phyloP scores from a whole-genome alignment of 306 rosid genomes.

The Glycyrrhiza uralensis region DNA sequence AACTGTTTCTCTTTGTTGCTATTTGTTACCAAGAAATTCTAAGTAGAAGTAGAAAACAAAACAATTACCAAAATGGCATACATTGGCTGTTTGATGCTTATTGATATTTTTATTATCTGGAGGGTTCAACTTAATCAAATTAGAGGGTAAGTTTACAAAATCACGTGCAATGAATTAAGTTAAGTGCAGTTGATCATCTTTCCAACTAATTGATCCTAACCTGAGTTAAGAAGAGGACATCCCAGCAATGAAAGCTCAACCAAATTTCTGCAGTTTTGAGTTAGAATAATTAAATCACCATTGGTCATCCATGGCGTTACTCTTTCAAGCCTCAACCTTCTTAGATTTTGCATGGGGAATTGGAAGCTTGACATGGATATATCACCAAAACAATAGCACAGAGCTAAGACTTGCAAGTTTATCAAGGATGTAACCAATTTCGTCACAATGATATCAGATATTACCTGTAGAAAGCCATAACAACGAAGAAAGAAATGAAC shows the following conservation, averaged over 20 bases:
- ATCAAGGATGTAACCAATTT: conserved; percentile 41
- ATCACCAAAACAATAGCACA: conserved; percentile 81
- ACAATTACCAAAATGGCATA: conserved; percentile 12
- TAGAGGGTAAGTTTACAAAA: conserved; percentile 18
- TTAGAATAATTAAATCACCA: conserved; percentile 55
- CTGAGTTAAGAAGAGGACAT: conserved; percentile 66
- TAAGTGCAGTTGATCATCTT: conserved; percentile 10
- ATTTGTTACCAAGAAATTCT: background rate
- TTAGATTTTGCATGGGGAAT: conserved; percentile 51
- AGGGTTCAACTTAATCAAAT: conserved; percentile 12
- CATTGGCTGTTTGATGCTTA: background rate
- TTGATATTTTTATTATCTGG: background rate
- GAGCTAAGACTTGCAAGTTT: conserved; percentile 61
- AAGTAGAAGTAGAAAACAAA: conserved; percentile 6
- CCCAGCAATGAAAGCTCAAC: conserved; percentile 72
- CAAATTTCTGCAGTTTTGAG: conserved; percentile 56
- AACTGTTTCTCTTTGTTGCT: background rate
- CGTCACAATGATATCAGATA: conserved; percentile 54
- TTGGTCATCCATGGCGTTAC: conserved; percentile 84
- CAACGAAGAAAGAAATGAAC: conserved; percentile 3
- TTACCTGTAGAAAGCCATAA: conserved; percentile 50
- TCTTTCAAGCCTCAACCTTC: conserved; percentile 65
- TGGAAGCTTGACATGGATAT: conserved; percentile 61
- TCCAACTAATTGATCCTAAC: conserved; percentile 41
- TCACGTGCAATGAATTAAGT: conserved; percentile 6